Evolutionary conservation across 495 filamentous ascomycete genomes (phyloP).

Genomic region (Lasiosphaeria ovina): DNA sequence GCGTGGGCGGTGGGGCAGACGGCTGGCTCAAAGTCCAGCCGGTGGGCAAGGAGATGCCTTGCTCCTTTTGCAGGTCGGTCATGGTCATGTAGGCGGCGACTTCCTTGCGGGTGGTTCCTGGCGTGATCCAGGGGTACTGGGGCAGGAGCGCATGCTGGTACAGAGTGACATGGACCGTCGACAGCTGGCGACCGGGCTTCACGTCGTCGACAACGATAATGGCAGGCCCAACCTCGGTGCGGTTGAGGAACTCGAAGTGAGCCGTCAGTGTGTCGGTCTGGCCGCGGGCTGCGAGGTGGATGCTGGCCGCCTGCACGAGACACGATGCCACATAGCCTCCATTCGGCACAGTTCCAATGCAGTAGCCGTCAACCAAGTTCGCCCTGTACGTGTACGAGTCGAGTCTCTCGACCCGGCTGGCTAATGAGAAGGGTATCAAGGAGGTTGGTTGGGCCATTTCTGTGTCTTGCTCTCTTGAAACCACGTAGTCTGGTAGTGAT

Average conservation of each 20-base stretch:
- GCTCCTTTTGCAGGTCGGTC: constrained; percentile 56
- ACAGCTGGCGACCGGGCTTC: constrained; percentile 69
- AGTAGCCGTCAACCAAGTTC: constrained; percentile 60
- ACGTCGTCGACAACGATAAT: constrained; percentile 64
- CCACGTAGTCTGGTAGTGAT: no score
- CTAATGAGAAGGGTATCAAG: constrained; percentile 28
- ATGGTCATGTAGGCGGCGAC: constrained; percentile 66
- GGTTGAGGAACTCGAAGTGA: constrained; percentile 72
- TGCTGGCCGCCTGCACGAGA: constrained; percentile 57
- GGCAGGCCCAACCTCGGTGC: constrained; percentile 63
- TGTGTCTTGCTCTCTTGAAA: background rate
- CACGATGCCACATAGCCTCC: constrained; percentile 71
- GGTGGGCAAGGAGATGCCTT: constrained; percentile 56
- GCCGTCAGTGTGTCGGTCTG: constrained; percentile 63
- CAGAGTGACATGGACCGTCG: constrained; percentile 68
- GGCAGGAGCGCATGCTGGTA: constrained; percentile 35
- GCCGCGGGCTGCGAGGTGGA: constrained; percentile 59
- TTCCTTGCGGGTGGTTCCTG: constrained; percentile 21
- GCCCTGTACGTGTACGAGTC: constrained; percentile 61
- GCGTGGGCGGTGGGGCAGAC: constrained; percentile 42
- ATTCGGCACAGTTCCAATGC: constrained; percentile 77
- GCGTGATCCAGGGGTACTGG: constrained; percentile 30
- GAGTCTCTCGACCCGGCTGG: constrained; percentile 48
- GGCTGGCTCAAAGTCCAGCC: constrained; percentile 34
- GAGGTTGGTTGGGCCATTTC: background rate